These are phyloP conservation scores for Magnaporthiopsis poae DNA, from an alignment of 2,329 filamentous ascomycete species.

Conservation along the genomic window DNA sequence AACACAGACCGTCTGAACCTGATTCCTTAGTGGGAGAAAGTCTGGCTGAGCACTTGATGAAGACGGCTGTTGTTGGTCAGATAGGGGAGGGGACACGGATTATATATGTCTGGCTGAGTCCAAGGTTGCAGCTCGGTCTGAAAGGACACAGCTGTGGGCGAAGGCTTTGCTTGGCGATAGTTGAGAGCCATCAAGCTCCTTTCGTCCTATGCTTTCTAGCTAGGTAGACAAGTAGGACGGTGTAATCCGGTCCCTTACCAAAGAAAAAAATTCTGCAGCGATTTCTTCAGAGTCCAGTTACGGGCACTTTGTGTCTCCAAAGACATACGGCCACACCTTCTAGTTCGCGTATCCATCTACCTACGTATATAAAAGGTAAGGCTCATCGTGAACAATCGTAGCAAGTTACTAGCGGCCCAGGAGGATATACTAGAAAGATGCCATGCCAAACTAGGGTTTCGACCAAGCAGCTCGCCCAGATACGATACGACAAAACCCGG, in stretches of 20 bases:
- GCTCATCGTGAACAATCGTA: neutral
- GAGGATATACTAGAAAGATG: neutral
- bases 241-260: neutral
- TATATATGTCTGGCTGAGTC: too few relatives aligned
- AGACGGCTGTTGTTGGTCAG: neutral
- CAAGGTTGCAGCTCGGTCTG: neutral
- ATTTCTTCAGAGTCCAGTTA: too few relatives aligned
- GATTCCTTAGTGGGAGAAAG: too few relatives aligned
- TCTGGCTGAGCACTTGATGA: neutral
- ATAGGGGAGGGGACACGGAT: neutral
- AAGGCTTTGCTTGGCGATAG: neutral
- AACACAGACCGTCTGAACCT: slow-evolving; percentile 57
- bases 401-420: neutral
- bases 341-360: neutral
- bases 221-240: neutral
- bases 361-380: neutral
- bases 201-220: neutral
- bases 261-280: neutral
- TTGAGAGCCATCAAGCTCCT: neutral
- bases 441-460: neutral
- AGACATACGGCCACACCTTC: neutral
- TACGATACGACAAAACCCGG: neutral
- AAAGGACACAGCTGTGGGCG: neutral
- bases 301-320: neutral
- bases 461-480: neutral